Evolutionary conservation across 169 alveolate species (phyloP), one percentile per base, ranked within the genome.

Genomic region (Eimeria falciformis): DNA sequence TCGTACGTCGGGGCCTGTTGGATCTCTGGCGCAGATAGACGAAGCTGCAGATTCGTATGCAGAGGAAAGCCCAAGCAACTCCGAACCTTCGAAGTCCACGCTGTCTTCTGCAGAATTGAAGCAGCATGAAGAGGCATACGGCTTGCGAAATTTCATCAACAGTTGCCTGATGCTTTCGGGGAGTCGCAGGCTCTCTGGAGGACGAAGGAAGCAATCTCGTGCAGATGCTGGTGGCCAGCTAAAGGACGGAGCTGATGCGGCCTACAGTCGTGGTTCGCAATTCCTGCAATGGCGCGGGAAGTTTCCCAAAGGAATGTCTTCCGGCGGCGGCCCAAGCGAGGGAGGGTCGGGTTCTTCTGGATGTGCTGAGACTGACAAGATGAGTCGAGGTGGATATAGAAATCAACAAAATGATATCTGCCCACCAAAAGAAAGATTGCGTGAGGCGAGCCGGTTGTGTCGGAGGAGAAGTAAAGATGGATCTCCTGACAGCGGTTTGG

Each of bases 241-340:
- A 25, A 18, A 71, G 56, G 56, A 65, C 71, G 37, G 55, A 53
- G 23, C 89, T 6, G 89, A 53, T 53, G 75, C 37, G 18, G 77
- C 71, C n/a, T 50, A 50, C 25, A 2, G 75, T 3, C 75, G 89
- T 7, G 89, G 89, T 18, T 43, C 47, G 40, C 89, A 56, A 23
- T 81, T 81, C 89, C 40, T 81, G 14, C 89, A 81, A 56, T 81
- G 89, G 89, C 75, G 89, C 43, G 53, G 89, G 68, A 81, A 27
- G 27, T 33, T 81, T 40, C 89, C 89, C 33, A 81, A 81, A 21
- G 3, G 55, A 18, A 55, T 75, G 14, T 53, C 77, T 17, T 27
- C 89, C 23, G 11, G 75, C 89, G 75, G 77, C 46, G 4, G 75
- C 27, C 33, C 33, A 40, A 62, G 68, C 17, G 86, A 81, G 45